Conservation (phyloP, 805 yeast species). For the Candida methanosorbosa region DNA sequence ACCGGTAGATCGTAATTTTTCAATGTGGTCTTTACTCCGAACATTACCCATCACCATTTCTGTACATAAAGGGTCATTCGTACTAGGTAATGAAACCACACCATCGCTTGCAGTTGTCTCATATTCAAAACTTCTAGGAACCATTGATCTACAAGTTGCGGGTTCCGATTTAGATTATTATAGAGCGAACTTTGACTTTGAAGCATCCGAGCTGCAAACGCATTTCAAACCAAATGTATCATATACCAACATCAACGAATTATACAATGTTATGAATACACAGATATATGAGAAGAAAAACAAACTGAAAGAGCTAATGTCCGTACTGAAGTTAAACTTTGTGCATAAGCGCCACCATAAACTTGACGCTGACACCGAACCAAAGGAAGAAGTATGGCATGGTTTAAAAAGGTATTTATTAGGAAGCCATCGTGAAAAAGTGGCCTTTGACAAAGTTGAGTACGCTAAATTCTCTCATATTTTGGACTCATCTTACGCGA, state of each 20-base stretch:
- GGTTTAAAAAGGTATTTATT: slow-evolving; percentile 68
- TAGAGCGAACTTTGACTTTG: slow-evolving; percentile 35
- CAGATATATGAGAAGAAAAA: slow-evolving; percentile 2
- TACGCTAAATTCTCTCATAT: slow-evolving; percentile 76
- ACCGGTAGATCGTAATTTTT: neutral
- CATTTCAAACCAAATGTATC: slow-evolving; percentile 65
- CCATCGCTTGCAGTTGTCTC: slow-evolving; percentile 63
- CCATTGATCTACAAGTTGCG: slow-evolving; percentile 44
- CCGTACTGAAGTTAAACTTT: neutral
- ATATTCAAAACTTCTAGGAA: slow-evolving; percentile 44
- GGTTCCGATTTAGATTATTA: slow-evolving; percentile 46
- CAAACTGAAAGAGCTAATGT: neutral
- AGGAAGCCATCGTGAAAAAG: slow-evolving; percentile 12
- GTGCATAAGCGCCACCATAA: neutral
- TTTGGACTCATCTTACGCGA: slow-evolving; percentile 47
- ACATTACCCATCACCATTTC: slow-evolving; percentile 56
- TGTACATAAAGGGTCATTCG: slow-evolving; percentile 60
- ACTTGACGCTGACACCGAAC: slow-evolving; percentile 4
- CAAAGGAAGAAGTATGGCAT: slow-evolving; percentile 45
- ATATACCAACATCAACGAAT: slow-evolving; percentile 29
- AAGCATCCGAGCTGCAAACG: slow-evolving; percentile 44
- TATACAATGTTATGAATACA: slow-evolving; percentile 6
- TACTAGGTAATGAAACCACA: slow-evolving; percentile 73
- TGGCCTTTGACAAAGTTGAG: slow-evolving; percentile 42
- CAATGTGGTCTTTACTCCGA: slow-evolving; percentile 13